Evolutionary conservation across 257 asterid genomes (phyloP).

Genomic region (Nicotiana knightiana): DNA sequence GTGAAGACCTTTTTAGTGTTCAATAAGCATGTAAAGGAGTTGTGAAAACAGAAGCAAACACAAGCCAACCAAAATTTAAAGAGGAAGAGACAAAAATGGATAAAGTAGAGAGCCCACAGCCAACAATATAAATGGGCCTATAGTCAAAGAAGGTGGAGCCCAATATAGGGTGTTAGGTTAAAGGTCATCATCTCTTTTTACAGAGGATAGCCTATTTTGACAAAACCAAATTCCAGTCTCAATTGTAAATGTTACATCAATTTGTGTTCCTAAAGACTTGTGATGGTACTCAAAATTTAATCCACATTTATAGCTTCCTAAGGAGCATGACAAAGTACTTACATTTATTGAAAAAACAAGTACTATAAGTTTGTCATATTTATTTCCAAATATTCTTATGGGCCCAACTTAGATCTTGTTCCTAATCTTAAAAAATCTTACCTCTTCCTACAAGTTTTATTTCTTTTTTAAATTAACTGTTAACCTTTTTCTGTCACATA

Average conservation of each 20-base stretch:
- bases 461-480: neutral
- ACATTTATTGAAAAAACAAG: neutral
- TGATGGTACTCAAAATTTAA: neutral
- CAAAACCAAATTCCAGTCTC: neutral
- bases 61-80: neutral
- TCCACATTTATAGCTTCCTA: no score
- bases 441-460: neutral
- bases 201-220: neutral
- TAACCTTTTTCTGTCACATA: neutral
- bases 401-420: neutral
- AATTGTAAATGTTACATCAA: neutral
- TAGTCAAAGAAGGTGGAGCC: conserved; percentile 3
- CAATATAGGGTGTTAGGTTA: neutral
- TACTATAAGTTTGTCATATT: neutral
- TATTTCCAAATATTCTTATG: neutral
- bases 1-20: neutral
- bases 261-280: neutral
- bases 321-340: neutral
- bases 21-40: neutral
- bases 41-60: neutral
- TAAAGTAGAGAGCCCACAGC: neutral
- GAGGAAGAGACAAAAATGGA: neutral
- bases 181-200: neutral
- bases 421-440: neutral
- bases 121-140: neutral